phyloP scores from a whole-genome alignment of 768 basidiomycete species.

The Suillus americanus region DNA sequence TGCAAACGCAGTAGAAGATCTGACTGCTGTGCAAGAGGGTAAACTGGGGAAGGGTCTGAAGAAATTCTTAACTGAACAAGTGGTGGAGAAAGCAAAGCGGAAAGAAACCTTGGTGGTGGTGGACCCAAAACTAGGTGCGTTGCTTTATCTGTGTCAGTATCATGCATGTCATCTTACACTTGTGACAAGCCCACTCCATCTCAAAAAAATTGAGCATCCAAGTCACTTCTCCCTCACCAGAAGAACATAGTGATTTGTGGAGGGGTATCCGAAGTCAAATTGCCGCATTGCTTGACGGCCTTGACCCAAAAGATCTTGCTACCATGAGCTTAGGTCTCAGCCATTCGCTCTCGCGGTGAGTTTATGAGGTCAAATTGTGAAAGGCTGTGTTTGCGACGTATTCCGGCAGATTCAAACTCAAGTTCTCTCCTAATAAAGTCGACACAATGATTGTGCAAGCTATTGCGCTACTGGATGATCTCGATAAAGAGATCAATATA shows the following conservation, averaged over 20 bases:
- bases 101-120: slow-evolving; percentile 84
- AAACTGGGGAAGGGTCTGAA: slow-evolving; percentile 92
- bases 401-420: slow-evolving; percentile 84
- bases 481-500: slow-evolving; percentile 99
- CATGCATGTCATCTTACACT: slow-evolving; percentile 9
- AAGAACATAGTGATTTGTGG: slow-evolving; percentile 79
- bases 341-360: slow-evolving; percentile 91
- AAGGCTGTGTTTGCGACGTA: slow-evolving; percentile 9
- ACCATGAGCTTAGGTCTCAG: slow-evolving; percentile 98
- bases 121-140: slow-evolving; percentile 87
- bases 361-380: slow-evolving; percentile 6
- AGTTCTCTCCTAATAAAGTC: slow-evolving; percentile 99
- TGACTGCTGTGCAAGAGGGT: slow-evolving; percentile 88
- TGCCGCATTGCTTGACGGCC: slow-evolving; percentile 80
- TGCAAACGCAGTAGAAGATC: slow-evolving; percentile 94
- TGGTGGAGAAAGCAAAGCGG: slow-evolving; percentile 87
- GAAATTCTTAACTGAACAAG: slow-evolving; percentile 86
- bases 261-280: slow-evolving; percentile 93
- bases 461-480: slow-evolving; percentile 94
- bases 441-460: slow-evolving; percentile 99
- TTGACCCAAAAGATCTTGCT: slow-evolving; percentile 91
- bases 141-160: slow-evolving; percentile 5
- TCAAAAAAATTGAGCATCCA: slow-evolving; percentile 93
- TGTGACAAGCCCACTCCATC: slow-evolving; percentile 70
- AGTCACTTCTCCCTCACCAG: slow-evolving; percentile 59